These are phyloP conservation scores for Leishmania aethiopica DNA, from an alignment of 208 protist species.

Conservation along the genomic window DNA sequence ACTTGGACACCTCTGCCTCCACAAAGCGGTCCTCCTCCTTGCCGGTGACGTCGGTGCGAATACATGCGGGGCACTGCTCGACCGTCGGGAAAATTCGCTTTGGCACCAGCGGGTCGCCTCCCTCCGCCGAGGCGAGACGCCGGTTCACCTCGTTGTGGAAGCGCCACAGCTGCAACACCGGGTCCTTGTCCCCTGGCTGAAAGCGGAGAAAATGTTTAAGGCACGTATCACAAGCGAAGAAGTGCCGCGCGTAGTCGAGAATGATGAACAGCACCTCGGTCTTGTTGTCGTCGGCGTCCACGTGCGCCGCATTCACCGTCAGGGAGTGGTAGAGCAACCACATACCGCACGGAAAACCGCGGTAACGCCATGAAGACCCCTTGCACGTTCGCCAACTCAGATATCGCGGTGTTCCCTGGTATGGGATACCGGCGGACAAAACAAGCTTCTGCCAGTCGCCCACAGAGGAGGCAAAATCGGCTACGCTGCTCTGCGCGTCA, in stretches of 20 bases:
- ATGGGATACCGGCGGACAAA: conserved; percentile 53
- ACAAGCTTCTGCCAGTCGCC: conserved; percentile 50
- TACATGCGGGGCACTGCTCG: conserved; percentile 41
- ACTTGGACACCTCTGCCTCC: conserved; percentile 19
- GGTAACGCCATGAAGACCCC: conserved; percentile 59
- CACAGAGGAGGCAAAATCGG: conserved; percentile 10
- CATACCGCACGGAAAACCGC: conserved; percentile 73
- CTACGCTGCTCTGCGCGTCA: neutral
- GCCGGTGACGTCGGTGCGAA: conserved; percentile 1
- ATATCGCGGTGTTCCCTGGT: conserved; percentile 37
- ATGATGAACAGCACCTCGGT: conserved; percentile 42
- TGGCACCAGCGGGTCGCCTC: conserved; percentile 60
- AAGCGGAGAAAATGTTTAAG: conserved; percentile 62
- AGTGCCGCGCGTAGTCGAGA: conserved; percentile 59
- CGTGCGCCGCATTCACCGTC: conserved; percentile 23
- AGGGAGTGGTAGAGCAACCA: conserved; percentile 81
- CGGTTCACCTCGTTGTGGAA: conserved; percentile 77
- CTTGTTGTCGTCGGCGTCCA: neutral
- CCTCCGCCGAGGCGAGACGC: conserved; percentile 33
- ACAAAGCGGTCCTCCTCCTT: conserved; percentile 6
- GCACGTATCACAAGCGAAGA: conserved; percentile 65
- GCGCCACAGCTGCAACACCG: conserved; percentile 66
- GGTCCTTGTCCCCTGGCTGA: conserved; percentile 30
- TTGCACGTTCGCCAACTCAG: conserved; percentile 62
- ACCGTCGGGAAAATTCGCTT: conserved; percentile 54